A percentile compares a stretch with the other conserved stretches of the same genome.
Evolutionary conservation across 306 rosid species (phyloP).

Genomic region (Casuarina cunninghamiana): DNA sequence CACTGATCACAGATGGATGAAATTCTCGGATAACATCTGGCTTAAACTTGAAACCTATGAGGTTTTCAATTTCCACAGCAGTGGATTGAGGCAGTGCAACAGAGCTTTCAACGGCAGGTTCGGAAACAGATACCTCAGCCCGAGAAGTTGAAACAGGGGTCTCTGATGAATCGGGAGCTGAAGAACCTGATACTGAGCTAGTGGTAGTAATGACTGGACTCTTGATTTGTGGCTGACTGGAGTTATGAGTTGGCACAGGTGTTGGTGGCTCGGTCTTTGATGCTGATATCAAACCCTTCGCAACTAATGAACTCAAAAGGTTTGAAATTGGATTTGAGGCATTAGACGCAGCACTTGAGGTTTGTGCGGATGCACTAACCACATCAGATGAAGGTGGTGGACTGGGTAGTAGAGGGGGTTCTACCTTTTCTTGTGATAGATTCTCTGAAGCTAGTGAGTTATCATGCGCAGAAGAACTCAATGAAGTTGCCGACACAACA

Average conservation of each 20-base stretch:
- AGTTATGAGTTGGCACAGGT: conserved; percentile 37
- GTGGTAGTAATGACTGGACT: conserved; percentile 34
- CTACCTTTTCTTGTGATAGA: conserved; percentile 45
- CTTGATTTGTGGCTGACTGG: conserved; percentile 39
- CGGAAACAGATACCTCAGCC: conserved; percentile 36
- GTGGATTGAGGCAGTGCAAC: conserved; percentile 37
- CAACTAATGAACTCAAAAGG: conserved; percentile 86
- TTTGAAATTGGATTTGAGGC: conserved; percentile 62
- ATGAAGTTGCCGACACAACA: conserved; percentile 41
- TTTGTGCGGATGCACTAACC: conserved; percentile 44
- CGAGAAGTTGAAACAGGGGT: conserved; percentile 35
- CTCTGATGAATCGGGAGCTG: conserved; percentile 43
- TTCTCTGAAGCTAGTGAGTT: conserved; percentile 35
- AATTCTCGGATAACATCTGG: conserved; percentile 64
- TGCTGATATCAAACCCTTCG: conserved; percentile 81
- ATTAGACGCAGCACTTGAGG: conserved; percentile 41
- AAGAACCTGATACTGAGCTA: conserved; percentile 45
- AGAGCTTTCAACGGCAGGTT: conserved; percentile 35
- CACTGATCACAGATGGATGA: conserved; percentile 60
- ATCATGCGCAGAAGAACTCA: conserved; percentile 41
- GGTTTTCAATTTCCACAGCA: conserved; percentile 40
- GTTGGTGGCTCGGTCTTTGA: conserved; percentile 46
- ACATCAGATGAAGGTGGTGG: conserved; percentile 45
- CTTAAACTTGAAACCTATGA: conserved; percentile 72
- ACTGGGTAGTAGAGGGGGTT: conserved; percentile 35